phyloP scores from a whole-genome alignment of 352 stramenopile species.

The Phytophthora tentaculata region DNA sequence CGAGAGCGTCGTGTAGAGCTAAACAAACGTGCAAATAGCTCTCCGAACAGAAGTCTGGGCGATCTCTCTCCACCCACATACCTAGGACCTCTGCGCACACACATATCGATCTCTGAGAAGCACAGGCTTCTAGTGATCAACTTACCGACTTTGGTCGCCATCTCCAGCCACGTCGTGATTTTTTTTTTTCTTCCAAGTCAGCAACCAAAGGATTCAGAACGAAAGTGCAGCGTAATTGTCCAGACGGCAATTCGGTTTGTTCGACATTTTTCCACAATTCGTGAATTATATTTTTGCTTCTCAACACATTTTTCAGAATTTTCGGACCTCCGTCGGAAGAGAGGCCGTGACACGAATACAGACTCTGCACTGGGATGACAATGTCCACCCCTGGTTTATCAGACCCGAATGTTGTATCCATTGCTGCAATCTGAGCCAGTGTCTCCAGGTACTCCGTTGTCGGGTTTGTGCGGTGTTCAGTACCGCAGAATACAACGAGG shows the following conservation, averaged over 20 bases:
- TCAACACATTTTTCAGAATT: background rate
- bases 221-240: background rate
- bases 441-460: background rate
- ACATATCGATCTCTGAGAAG: background rate
- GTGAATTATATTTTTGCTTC: background rate
- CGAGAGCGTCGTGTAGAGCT: background rate
- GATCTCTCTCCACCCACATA: background rate
- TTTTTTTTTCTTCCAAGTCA: background rate
- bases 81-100: background rate
- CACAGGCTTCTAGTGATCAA: background rate
- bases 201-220: background rate
- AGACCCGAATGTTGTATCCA: background rate
- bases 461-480: background rate
- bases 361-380: background rate
- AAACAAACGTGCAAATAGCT: background rate
- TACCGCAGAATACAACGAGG: background rate
- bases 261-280: background rate
- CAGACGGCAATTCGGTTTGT: background rate
- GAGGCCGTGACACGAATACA: background rate
- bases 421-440: background rate
- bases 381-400: background rate
- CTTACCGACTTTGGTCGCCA: background rate
- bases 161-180: background rate
- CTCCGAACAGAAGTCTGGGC: background rate
- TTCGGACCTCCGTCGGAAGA: too few species aligned